Evolutionary conservation across 345 rosid species (phyloP), one percentile per base, ranked within the genome.

Genomic region (Sisymbrium irio): DNA sequence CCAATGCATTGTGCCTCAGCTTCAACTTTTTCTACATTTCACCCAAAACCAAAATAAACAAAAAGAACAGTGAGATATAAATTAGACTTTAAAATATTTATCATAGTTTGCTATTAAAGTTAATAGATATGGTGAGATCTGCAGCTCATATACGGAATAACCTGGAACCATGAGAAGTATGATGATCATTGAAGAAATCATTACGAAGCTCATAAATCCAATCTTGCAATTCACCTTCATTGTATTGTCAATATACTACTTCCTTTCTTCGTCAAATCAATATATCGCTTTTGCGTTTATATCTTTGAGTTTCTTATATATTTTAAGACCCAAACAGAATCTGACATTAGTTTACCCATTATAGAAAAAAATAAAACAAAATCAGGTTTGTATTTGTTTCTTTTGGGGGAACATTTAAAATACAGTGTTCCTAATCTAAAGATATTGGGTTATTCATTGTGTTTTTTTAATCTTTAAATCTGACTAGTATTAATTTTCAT

Each of bases 21-120:
- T 72, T 72, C 45, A 51, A 62, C 62, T 50, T 62, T 51, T 2
- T 19, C 62, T 72, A 28, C 51, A 61, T 61, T 37, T 49, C 41
- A 71, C 1, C 47, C 58, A 57, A 22, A 36, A 47, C 13, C 27
- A 58, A 47, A 20, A 46, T 14, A 41, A n/a, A 42, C 14, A 57
- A 13, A 8, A 30, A 28, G 28, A 7, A 27, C 4, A 17, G 1
- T 7, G 53, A 18, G 53, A 46, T 47, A 19, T 46, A 9, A 67
- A 1, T 20, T 2, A 45, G 3, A 10, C 5, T 6, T 5, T 46
- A 46, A 58, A 7, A 35, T 2, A 70, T 22, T 22, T 47, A 18
- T 22, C 32, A n/a, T 46, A 60, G 14, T 45, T 37, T 46, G 37
- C 18, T 13, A 19, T 25, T 12, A 22, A 39, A 11, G n/a, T n/a